Evolutionary conservation across 1,284 basidiomycete species (phyloP).

Genomic region (Lentinus polychrous): DNA sequence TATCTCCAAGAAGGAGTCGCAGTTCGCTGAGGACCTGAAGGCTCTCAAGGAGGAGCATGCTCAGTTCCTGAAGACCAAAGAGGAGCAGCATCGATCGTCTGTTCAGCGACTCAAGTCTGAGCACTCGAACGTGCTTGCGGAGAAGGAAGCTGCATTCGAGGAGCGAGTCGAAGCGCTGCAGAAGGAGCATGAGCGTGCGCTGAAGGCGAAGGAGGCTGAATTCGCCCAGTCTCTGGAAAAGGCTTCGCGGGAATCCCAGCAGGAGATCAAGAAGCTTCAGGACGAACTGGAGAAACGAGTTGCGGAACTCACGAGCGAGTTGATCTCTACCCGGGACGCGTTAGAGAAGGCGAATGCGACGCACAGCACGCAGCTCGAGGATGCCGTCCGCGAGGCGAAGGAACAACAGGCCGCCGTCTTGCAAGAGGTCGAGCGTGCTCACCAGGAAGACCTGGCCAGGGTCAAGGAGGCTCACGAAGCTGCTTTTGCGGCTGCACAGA

Average conservation of each 20-base stretch:
- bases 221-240: constrained; percentile 55
- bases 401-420: constrained; percentile 52
- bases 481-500: constrained; percentile 23
- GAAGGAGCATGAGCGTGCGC: constrained; percentile 53
- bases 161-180: constrained; percentile 58
- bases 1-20: constrained; percentile 54
- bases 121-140: constrained; percentile 30
- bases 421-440: constrained; percentile 45
- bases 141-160: constrained; percentile 51
- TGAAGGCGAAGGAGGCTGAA: constrained; percentile 53
- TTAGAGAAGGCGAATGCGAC: constrained; percentile 32
- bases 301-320: constrained; percentile 41
- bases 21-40: constrained; percentile 56
- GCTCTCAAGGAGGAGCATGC: constrained; percentile 56
- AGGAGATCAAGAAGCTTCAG: constrained; percentile 40
- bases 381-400: constrained; percentile 38
- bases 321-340: constrained; percentile 32
- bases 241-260: constrained; percentile 49
- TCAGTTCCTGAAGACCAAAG: constrained; percentile 43
- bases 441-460: constrained; percentile 43
- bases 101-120: constrained; percentile 36
- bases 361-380: constrained; percentile 40
- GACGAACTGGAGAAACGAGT: constrained; percentile 49
- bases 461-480: constrained; percentile 41
- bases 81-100: constrained; percentile 47